These are phyloP conservation scores for Falciphora oryzae DNA, from an alignment of 2,329 filamentous ascomycete species.

Conservation along the genomic window DNA sequence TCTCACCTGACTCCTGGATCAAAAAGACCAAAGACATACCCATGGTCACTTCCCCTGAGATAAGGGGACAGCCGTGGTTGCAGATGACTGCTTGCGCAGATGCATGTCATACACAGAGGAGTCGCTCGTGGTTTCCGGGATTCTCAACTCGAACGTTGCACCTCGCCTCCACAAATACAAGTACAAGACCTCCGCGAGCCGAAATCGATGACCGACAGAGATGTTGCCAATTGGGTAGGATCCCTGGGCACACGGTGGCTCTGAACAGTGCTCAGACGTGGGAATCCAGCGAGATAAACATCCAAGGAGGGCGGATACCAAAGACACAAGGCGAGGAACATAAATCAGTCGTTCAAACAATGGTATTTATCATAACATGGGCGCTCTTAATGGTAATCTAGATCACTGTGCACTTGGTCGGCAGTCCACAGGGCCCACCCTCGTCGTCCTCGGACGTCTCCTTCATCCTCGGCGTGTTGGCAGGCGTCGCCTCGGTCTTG, in stretches of 20 bases:
- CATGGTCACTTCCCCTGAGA: background rate
- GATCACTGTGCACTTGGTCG: conserved; percentile 15
- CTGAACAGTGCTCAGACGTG: no score
- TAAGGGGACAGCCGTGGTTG: background rate
- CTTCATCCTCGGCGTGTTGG: background rate
- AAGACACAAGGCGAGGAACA: background rate
- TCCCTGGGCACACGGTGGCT: no score
- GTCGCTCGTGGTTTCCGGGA: no score
- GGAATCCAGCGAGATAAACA: background rate
- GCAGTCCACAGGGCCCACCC: conserved; percentile 17
- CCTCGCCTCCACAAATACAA: background rate
- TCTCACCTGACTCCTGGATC: background rate
- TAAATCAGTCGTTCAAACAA: background rate
- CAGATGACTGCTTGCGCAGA: background rate
- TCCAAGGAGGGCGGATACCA: background rate
- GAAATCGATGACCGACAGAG: background rate
- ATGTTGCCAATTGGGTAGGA: no score
- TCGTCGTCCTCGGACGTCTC: conserved; percentile 14
- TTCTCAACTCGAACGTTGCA: background rate
- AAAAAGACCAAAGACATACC: background rate
- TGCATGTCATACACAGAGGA: background rate
- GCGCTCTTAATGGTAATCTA: conserved; percentile 6
- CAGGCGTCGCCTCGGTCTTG: background rate
- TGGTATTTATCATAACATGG: background rate
- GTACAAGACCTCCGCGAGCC: background rate